These are phyloP conservation scores for Fraxinus ornus DNA, from an alignment of 305 asterid genomes.

Conservation along the genomic window DNA sequence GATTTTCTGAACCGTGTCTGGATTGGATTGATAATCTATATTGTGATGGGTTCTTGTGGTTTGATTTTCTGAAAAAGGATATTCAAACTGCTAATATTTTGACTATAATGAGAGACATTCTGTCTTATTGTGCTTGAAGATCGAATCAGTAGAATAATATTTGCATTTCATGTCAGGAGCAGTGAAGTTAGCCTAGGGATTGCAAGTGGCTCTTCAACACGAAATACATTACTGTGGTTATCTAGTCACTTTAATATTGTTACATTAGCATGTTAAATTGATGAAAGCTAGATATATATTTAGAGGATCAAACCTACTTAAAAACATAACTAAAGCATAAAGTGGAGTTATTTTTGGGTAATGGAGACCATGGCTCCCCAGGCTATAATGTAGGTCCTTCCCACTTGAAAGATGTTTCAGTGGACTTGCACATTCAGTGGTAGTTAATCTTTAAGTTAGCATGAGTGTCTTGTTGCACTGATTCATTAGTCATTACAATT, in stretches of 20 bases:
- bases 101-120: background rate
- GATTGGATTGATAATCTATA: background rate
- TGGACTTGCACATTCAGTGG: background rate
- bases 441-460: background rate
- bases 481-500: constrained; percentile 22
- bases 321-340: background rate
- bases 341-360: background rate
- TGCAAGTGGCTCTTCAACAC: background rate
- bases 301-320: background rate
- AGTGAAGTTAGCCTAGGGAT: constrained; percentile 13
- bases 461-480: constrained; percentile 14
- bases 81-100: background rate
- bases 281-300: background rate
- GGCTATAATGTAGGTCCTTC: background rate
- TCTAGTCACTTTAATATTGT: constrained; percentile 5
- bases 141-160: background rate
- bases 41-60: background rate
- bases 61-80: background rate
- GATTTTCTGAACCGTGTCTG: background rate
- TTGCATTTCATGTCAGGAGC: background rate
- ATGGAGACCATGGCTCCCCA: background rate
- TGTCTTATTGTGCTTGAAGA: background rate
- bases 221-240: background rate
- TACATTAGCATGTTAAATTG: background rate
- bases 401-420: background rate